These are phyloP conservation scores for Boletus putidus DNA, from an alignment of 1,284 basidiomycete species.

Conservation along the genomic window DNA sequence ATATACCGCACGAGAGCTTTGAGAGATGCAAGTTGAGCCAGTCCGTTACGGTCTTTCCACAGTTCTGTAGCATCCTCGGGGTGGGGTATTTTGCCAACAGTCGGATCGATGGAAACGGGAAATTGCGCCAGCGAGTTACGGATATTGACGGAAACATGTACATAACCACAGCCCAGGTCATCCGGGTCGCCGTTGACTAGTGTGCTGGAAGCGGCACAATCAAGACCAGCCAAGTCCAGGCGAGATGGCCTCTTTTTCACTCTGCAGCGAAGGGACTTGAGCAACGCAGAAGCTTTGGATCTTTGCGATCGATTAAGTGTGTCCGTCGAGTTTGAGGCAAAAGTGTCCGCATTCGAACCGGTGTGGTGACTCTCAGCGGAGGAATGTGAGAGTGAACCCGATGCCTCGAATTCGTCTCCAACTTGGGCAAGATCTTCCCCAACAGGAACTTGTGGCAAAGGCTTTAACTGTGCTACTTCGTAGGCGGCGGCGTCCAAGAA, in stretches of 20 bases:
- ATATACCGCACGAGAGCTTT: slow-evolving; percentile 50
- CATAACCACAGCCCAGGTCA: slow-evolving; percentile 21
- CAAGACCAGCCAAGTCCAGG: slow-evolving; percentile 2
- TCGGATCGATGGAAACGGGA: slow-evolving; percentile 27
- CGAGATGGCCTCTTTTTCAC: slow-evolving; percentile 13
- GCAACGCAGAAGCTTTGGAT: slow-evolving; percentile 18
- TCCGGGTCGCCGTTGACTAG: slow-evolving; percentile 20
- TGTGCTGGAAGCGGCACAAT: slow-evolving; percentile 27
- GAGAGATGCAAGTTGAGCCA: slow-evolving; percentile 41
- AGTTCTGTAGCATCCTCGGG: slow-evolving; percentile 34
- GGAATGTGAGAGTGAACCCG: slow-evolving; percentile 3
- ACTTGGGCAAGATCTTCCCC: neutral
- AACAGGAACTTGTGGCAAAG: slow-evolving; percentile 29
- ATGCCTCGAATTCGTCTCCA: slow-evolving; percentile 5
- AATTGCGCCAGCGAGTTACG: slow-evolving; percentile 36
- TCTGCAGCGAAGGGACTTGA: slow-evolving; percentile 21
- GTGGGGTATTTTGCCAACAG: slow-evolving; percentile 25
- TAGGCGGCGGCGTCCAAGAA: slow-evolving; percentile 30
- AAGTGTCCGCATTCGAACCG: neutral
- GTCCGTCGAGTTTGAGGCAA: slow-evolving; percentile 3
- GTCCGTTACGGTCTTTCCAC: slow-evolving; percentile 32
- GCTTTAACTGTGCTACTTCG: slow-evolving; percentile 35
- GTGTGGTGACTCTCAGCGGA: slow-evolving; percentile 7
- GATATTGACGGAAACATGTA: slow-evolving; percentile 30
- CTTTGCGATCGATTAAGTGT: slow-evolving; percentile 2